Conservation (phyloP, 306 rosid species). For the Castanea sativa region DNA sequence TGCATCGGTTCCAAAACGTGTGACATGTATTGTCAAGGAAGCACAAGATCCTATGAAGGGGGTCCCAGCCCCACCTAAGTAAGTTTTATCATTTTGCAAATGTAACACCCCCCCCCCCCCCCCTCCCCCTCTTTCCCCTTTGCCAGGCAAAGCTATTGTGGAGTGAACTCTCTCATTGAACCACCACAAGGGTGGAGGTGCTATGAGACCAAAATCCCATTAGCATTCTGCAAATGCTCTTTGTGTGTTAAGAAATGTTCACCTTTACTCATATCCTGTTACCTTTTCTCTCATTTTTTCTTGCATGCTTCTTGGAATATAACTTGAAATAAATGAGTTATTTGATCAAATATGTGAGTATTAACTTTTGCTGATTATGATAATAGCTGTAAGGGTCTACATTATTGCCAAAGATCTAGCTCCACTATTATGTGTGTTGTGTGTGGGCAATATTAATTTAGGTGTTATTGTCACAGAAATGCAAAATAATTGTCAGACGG, state of each 20-base stretch:
- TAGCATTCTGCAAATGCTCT: too few relatives aligned
- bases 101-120: not conserved
- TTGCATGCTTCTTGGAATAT: slow-evolving; percentile 14
- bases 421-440: too few relatives aligned
- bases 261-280: not conserved
- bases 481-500: too few relatives aligned
- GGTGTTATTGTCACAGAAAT: too few relatives aligned
- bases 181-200: too few relatives aligned
- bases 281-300: not conserved
- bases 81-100: slow-evolving; percentile 8
- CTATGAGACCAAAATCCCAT: too few relatives aligned
- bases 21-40: slow-evolving; percentile 80
- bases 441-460: too few relatives aligned
- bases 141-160: not conserved
- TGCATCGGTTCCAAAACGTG: slow-evolving; percentile 84
- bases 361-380: not conserved
- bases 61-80: slow-evolving; percentile 76
- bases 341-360: slow-evolving; percentile 8
- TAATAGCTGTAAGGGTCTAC: not conserved
- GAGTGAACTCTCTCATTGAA: too few relatives aligned
- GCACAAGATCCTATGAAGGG: slow-evolving; percentile 48
- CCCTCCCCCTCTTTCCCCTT: not conserved
- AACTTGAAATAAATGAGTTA: slow-evolving; percentile 2
- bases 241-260: not conserved
- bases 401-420: too few relatives aligned